Evolutionary conservation across 1,284 basidiomycete genomes (phyloP).

Genomic region (Takashimella tepidaria): DNA sequence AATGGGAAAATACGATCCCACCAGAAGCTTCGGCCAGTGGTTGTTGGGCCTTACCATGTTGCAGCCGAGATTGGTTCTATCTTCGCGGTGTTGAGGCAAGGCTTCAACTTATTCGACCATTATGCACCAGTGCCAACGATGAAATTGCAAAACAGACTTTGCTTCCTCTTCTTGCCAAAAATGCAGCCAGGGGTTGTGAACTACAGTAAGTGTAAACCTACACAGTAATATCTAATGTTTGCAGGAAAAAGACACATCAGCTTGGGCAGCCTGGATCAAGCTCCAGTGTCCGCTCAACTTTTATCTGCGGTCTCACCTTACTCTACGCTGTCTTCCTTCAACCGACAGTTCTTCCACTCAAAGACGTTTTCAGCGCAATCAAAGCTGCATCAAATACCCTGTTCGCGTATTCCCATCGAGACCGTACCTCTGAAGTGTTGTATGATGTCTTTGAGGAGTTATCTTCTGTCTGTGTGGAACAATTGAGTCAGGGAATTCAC

Average conservation of each 20-base stretch:
- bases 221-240: no score
- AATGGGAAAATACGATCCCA: conserved; percentile 20
- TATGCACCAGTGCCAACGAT: conserved; percentile 10
- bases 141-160: conserved; percentile 2
- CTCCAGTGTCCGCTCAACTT: conserved; percentile 17
- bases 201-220: conserved; percentile 19
- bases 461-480: conserved; percentile 21
- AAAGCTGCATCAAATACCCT: conserved; percentile 23
- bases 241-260: conserved; percentile 20
- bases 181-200: conserved; percentile 19
- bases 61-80: conserved; percentile 20
- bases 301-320: conserved; percentile 21
- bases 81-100: conserved; percentile 19
- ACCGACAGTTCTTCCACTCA: conserved; percentile 14
- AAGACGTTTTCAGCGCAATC: conserved; percentile 17
- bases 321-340: conserved; percentile 19
- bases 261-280: conserved; percentile 15
- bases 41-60: conserved; percentile 10
- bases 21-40: conserved; percentile 4
- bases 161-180: conserved; percentile 12
- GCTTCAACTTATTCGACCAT: conserved; percentile 16
- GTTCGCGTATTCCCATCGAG: conserved; percentile 18
- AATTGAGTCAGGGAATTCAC: conserved; percentile 2
- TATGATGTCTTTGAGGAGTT: conserved; percentile 22
- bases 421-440: conserved; percentile 10